phyloP scores from a whole-genome alignment of 78 protist genomes.

The Ministeria vibrans region DNA sequence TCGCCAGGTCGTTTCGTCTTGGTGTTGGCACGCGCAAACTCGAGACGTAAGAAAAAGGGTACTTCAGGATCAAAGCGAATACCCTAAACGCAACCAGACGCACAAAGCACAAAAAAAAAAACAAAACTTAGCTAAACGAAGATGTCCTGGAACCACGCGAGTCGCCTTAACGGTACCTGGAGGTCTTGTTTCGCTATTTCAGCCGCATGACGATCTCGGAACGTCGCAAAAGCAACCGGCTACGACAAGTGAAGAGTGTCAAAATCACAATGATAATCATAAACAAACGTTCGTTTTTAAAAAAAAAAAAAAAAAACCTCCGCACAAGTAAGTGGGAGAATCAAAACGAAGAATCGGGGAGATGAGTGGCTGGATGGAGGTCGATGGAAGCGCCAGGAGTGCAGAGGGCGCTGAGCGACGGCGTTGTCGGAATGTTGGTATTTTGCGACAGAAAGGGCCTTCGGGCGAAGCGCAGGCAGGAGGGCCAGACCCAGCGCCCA shows the following conservation, averaged over 20 bases:
- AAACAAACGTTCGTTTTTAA: not conserved
- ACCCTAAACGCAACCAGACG: not conserved
- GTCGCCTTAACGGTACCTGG: not conserved
- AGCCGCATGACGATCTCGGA: not conserved
- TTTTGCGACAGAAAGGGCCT: too few species aligned
- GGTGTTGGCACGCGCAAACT: conserved; percentile 6
- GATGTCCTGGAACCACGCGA: not conserved
- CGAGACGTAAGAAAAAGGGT: not conserved
- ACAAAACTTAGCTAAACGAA: not conserved
- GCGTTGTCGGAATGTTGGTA: too few species aligned
- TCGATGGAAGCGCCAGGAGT: too few species aligned
- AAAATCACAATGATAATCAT: not conserved
- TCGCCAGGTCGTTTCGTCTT: not conserved
- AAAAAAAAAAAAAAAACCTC: not conserved
- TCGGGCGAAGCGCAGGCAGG: too few species aligned
- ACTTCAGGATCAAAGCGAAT: conserved; percentile 10
- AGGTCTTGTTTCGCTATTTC: not conserved
- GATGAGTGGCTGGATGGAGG: too few species aligned
- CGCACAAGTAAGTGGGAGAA: too few species aligned
- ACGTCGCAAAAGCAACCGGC: conserved; percentile 11
- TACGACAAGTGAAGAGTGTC: not conserved
- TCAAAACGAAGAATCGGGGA: too few species aligned
- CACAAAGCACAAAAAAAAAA: not conserved
- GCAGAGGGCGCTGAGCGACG: too few species aligned
- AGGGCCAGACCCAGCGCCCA: too few species aligned